These are phyloP conservation scores for Cyberlindnera bimundalis DNA, from an alignment of 805 yeast species.

Conservation along the genomic window DNA sequence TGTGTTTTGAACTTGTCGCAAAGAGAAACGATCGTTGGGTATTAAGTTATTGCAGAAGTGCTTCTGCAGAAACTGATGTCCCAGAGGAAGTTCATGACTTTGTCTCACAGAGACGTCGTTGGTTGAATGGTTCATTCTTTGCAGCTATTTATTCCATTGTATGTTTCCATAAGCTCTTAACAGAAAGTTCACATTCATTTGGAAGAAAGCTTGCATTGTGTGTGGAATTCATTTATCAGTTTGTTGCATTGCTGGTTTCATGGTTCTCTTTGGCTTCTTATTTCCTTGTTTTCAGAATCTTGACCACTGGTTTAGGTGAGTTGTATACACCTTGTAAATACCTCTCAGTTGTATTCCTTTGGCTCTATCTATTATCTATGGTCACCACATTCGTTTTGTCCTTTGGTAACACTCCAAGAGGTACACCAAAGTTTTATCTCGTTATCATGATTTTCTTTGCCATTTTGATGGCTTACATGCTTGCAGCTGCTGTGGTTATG, in stretches of 20 bases:
- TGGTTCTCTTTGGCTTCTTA: slow-evolving; percentile 94
- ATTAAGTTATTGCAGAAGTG: slow-evolving; percentile 79
- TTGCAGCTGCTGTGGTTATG: slow-evolving; percentile 82
- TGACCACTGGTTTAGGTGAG: slow-evolving; percentile 75
- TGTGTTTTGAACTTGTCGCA: slow-evolving; percentile 95
- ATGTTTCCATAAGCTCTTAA: slow-evolving; percentile 75
- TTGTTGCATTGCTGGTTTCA: slow-evolving; percentile 69
- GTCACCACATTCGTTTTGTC: slow-evolving; percentile 85
- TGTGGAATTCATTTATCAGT: slow-evolving; percentile 77
- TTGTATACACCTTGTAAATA: slow-evolving; percentile 71
- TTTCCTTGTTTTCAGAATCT: slow-evolving; percentile 83
- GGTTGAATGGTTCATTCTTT: slow-evolving; percentile 96
- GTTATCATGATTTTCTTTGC: slow-evolving; percentile 80
- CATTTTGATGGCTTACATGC: slow-evolving; percentile 80
- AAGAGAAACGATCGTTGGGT: slow-evolving; percentile 72
- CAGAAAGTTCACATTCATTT: slow-evolving; percentile 62
- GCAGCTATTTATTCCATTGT: slow-evolving; percentile 86
- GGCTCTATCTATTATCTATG: slow-evolving; percentile 80
- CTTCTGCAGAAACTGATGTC: slow-evolving; percentile 93
- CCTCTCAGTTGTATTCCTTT: slow-evolving; percentile 72
- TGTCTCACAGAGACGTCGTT: slow-evolving; percentile 88
- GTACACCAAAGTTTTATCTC: slow-evolving; percentile 76
- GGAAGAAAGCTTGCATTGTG: slow-evolving; percentile 67
- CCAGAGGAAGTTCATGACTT: slow-evolving; percentile 86
- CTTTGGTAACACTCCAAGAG: slow-evolving; percentile 92